A percentile compares a stretch with the other conserved stretches of the same genome.
phyloP scores from a whole-genome alignment of 78 protist species.

The Bigelowiella natans region DNA sequence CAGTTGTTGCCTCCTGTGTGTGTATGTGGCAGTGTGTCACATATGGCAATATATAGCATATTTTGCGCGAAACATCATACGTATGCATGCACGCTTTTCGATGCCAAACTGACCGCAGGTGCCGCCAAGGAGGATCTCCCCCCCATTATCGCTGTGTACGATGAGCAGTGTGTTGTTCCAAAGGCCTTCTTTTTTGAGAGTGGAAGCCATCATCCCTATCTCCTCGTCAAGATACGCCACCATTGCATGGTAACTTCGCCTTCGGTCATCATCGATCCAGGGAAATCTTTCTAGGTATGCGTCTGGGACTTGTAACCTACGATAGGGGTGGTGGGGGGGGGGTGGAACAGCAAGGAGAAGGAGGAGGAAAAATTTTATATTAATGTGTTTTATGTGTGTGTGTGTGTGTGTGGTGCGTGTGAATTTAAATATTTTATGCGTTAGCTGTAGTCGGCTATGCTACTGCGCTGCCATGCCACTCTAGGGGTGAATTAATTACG shows the following conservation, averaged over 20 bases:
- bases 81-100: too few species aligned
- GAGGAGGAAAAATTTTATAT: too few species aligned
- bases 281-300: not conserved
- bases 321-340: conserved; percentile 18
- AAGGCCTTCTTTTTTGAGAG: not conserved
- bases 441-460: too few species aligned
- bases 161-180: conserved; percentile 34
- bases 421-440: too few species aligned
- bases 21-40: too few species aligned
- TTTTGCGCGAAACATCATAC: too few species aligned
- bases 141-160: conserved; percentile 30
- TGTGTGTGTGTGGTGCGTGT: too few species aligned
- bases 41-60: too few species aligned
- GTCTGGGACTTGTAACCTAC: conserved; percentile 7
- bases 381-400: too few species aligned
- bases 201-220: not conserved
- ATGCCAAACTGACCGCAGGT: too few species aligned
- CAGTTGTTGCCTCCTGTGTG: conserved; percentile 32
- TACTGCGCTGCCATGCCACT: too few species aligned
- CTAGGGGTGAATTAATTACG: too few species aligned
- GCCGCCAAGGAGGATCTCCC: not conserved
- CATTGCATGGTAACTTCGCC: not conserved
- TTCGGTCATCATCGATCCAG: not conserved
- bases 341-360: not conserved
- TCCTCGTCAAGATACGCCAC: conserved; percentile 15